Evolutionary conservation across 768 basidiomycete genomes (phyloP), one percentile per base, ranked within the genome.

Genomic region (Ramaria sp.): DNA sequence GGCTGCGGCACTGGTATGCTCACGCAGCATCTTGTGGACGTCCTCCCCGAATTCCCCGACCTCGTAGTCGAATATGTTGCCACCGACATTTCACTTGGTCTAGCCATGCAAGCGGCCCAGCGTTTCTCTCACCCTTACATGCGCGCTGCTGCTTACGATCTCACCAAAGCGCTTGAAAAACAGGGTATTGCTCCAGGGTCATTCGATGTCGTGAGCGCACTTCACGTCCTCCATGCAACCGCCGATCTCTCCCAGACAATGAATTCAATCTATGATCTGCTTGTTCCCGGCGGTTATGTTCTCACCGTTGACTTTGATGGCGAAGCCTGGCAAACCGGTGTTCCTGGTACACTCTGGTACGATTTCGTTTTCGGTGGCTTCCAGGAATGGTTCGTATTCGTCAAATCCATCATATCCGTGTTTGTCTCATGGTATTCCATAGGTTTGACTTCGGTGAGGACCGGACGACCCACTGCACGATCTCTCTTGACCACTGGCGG

Each of bases 41-140:
- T 60, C 24, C 34, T 63, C 22, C 38, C 12, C 12, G 57, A 56
- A 19, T 56, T 56, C 20, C 43, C 54, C 12, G 31, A 56, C 10
- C 57, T 55, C 46, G 56, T 58, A 27, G 63, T 63, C 33, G 63
- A 63, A 49, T 63, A 62, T 39, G 62, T 63, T 30, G 49, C 51
- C 43, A 62, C 59, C 13, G 63, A 63, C 39, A 55, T 60, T 49
- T 42, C 53, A 3, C 60, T 60, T 17, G 45, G 30, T 7, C 52
- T 60, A 6, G 63, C 63, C 2, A 62, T 59, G 33, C 34, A 63
- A 38, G 51, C 63, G 5, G 49, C 59, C 17, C 31, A 60, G 17
- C 37, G 49, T 20, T 62, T 60, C 33, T 57, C 63, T 13, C 60
- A 62, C 59, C 55, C 57, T 7, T 63, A 62, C 13, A 49, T 63